Percentiles rank a stretch among this genome's conserved stretches.
These are phyloP conservation scores for Calonectria pseudoturangicola DNA, from an alignment of 2,329 filamentous ascomycete genomes.

Conservation along the genomic window DNA sequence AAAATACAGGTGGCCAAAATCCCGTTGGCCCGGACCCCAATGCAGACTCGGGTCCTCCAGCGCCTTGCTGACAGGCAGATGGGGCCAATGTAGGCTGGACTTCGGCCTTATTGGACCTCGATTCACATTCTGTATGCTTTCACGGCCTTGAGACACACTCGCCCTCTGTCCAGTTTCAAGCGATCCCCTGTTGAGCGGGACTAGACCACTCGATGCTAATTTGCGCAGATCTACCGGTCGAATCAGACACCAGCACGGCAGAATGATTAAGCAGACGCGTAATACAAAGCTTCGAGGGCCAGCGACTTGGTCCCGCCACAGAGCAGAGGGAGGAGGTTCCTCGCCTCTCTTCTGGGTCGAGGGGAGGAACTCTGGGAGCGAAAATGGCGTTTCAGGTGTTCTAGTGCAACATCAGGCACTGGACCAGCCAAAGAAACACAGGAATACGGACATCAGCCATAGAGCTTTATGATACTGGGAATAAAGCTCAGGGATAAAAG, in stretches of 20 bases:
- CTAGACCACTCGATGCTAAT: slow-evolving; percentile 6
- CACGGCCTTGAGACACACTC: neutral
- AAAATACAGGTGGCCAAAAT: slow-evolving; percentile 43
- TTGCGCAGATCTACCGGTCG: neutral
- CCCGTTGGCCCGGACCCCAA: slow-evolving; percentile 44
- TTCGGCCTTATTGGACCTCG: slow-evolving; percentile 28
- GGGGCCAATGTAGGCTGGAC: slow-evolving; percentile 36
- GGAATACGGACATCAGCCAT: neutral
- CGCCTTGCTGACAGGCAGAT: slow-evolving; percentile 50
- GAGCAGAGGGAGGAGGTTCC: neutral
- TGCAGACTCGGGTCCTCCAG: slow-evolving; percentile 47
- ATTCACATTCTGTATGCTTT: slow-evolving; percentile 9
- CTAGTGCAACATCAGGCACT: neutral
- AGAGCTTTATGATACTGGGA: neutral
- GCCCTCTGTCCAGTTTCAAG: neutral
- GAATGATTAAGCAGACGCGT: neutral
- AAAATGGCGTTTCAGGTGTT: no score
- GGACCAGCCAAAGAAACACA: neutral
- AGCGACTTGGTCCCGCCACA: neutral
- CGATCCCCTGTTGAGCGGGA: slow-evolving; percentile 14
- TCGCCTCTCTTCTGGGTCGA: neutral
- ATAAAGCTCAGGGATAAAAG: neutral
- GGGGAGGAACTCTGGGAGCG: neutral
- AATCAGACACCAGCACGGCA: neutral
- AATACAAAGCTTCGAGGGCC: neutral